Evolutionary conservation across 2,329 filamentous ascomycete genomes (phyloP).

Genomic region (Diaporthe ilicicola): DNA sequence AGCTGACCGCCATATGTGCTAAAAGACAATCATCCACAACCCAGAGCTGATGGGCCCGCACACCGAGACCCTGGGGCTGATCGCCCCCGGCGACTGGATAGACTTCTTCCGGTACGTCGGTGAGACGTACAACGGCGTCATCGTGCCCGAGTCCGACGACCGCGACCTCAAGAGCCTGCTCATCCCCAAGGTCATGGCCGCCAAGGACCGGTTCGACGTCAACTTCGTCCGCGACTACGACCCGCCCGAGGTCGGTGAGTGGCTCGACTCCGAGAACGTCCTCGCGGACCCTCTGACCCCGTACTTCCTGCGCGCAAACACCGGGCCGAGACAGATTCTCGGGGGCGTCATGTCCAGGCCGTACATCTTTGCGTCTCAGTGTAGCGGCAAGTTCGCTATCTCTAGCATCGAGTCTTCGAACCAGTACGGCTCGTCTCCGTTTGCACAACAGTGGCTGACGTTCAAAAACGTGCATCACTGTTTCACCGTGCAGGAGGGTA

Average conservation of each 20-base stretch:
- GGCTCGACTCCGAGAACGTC: constrained; percentile 49
- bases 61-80: constrained; percentile 62
- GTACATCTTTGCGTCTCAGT: constrained; percentile 57
- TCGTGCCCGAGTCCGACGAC: constrained; percentile 61
- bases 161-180: constrained; percentile 59
- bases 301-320: constrained; percentile 62
- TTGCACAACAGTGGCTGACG: constrained; percentile 46
- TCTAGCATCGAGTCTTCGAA: constrained; percentile 58
- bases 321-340: constrained; percentile 54
- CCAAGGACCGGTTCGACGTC: constrained; percentile 64
- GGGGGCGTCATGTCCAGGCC: constrained; percentile 57
- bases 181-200: constrained; percentile 64
- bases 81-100: constrained; percentile 66
- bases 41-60: constrained; percentile 62
- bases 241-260: constrained; percentile 53
- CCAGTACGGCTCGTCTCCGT: constrained; percentile 46
- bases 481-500: constrained; percentile 57
- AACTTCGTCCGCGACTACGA: constrained; percentile 58
- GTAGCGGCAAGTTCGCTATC: constrained; percentile 59
- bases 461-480: constrained; percentile 62
- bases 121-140: constrained; percentile 57
- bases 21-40: constrained; percentile 62
- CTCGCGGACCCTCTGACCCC: constrained; percentile 49
- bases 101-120: constrained; percentile 68
- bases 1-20: constrained; percentile 50